These are phyloP conservation scores for Penicillium parvum DNA, from an alignment of 495 filamentous ascomycete species.

Conservation along the genomic window DNA sequence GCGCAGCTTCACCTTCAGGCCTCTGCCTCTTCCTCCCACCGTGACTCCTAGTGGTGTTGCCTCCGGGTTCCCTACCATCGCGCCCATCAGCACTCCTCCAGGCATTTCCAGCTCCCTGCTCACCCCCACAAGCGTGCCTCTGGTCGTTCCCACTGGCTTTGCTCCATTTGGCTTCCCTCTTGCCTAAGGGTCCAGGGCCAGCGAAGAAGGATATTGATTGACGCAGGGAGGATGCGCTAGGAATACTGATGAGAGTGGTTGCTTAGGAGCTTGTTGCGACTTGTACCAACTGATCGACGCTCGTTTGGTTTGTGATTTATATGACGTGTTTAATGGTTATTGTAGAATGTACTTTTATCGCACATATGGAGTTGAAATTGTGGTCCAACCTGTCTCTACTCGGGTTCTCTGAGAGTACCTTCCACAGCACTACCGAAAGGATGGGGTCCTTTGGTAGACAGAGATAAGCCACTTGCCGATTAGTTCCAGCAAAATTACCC, in stretches of 20 bases:
- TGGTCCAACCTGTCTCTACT: no score
- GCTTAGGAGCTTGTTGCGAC: background rate
- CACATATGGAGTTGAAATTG: background rate
- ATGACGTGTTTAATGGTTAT: background rate
- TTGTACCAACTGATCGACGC: background rate
- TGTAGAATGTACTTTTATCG: background rate
- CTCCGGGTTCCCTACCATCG: conserved; percentile 5
- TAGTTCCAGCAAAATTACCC: no score
- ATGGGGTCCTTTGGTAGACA: no score
- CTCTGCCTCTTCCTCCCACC: no score
- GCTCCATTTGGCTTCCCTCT: conserved; percentile 7
- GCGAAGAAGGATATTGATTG: background rate
- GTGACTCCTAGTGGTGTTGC: conserved; percentile 9
- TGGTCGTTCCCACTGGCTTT: background rate
- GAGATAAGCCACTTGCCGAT: no score
- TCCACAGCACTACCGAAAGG: no score
- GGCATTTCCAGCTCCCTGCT: conserved; percentile 7
- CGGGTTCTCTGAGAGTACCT: no score
- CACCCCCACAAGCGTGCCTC: background rate
- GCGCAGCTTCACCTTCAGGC: conserved; percentile 7
- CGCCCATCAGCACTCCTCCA: conserved; percentile 6
- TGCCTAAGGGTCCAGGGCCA: background rate
- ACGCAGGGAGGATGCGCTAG: no score
- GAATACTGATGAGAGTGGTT: background rate
- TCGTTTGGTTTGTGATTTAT: background rate